Evolutionary conservation across 2,329 filamentous ascomycete species (phyloP), one percentile per base, ranked within the genome.

Genomic region (Cryphonectria japonica): DNA sequence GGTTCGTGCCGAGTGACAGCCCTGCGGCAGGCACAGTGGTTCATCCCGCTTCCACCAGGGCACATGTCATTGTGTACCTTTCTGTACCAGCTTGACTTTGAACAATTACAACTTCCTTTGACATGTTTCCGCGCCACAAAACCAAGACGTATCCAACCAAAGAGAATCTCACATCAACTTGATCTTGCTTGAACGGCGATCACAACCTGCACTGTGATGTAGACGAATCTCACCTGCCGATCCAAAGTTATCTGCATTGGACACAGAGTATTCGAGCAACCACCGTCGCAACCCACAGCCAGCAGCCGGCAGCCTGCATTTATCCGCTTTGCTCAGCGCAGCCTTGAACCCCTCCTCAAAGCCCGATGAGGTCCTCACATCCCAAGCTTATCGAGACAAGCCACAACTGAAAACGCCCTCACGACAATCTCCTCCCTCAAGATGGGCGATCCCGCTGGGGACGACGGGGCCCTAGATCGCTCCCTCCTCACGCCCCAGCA

Each of bases 1-100:
- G 70, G 70, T 54, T 69, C 67, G 70, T 69, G 67, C 70, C 70
- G 70, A 69, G 34, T 60, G 14, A 39, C 46, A 57, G n/a, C 60
- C 37, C 22, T 37, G n/a, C 22, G 69, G 69, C 64, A 70, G 69
- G 69, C 64, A 67, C 32, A 22, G 26, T 26, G 29, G 60, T 39
- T 41, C 50, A 41, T 64, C 54, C 66, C 54, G 29, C 32, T n/a
- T 39, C 60, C 16, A 22, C 29, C 37, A 46, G 16, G 43, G 61
- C 61, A 64, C 61, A 64, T 64, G 61, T 64, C 61, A 64, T 46
- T 64, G 26, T 64, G 61, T 46, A 41, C 37, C 9, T 37, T 22
- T 6, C 9, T 22, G n/a, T 43, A 46, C n/a, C 13, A 39, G 8
- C 41, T 43, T n/a, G 13, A 37, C 37, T 26, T 63, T 63, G 3